These are phyloP conservation scores for Dovyalis caffra DNA, from an alignment of 345 rosid genomes.

Conservation along the genomic window DNA sequence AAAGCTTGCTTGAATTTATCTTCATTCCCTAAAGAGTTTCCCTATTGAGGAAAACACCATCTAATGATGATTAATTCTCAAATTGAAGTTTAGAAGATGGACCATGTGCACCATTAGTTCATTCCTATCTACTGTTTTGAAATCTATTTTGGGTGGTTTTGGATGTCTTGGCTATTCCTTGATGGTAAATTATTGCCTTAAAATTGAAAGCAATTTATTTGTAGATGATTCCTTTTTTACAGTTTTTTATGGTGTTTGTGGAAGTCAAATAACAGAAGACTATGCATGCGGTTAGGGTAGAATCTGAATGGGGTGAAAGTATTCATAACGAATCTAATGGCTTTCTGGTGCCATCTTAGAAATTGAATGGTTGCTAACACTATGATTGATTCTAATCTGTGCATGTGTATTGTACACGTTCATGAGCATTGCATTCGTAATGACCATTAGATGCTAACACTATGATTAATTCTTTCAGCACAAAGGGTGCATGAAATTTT, in stretches of 20 bases:
- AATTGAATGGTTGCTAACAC: too few relatives aligned
- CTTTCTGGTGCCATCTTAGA: not conserved
- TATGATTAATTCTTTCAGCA: not conserved
- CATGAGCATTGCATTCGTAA: not conserved
- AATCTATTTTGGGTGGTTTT: not conserved
- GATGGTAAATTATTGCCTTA: not conserved
- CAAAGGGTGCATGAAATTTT: not conserved
- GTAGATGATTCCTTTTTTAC: too few relatives aligned
- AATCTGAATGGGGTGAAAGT: not conserved
- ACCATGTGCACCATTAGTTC: not conserved
- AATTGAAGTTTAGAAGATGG: not conserved
- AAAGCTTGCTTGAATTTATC: not conserved
- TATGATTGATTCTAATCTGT: not conserved
- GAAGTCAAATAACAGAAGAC: too few relatives aligned
- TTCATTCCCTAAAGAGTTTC: not conserved
- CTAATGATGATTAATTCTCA: not conserved
- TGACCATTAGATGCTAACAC: not conserved
- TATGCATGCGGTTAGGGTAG: not conserved
- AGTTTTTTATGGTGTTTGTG: too few relatives aligned
- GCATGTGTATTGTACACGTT: not conserved
- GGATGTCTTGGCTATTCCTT: not conserved
- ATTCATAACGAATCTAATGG: not conserved
- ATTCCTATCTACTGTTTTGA: not conserved
- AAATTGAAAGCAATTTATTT: too few relatives aligned
- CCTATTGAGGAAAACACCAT: not conserved